Evolutionary conservation across 352 stramenopile species (phyloP), one percentile per base, ranked within the genome.

Genomic region (Elongisporangium anandrum): DNA sequence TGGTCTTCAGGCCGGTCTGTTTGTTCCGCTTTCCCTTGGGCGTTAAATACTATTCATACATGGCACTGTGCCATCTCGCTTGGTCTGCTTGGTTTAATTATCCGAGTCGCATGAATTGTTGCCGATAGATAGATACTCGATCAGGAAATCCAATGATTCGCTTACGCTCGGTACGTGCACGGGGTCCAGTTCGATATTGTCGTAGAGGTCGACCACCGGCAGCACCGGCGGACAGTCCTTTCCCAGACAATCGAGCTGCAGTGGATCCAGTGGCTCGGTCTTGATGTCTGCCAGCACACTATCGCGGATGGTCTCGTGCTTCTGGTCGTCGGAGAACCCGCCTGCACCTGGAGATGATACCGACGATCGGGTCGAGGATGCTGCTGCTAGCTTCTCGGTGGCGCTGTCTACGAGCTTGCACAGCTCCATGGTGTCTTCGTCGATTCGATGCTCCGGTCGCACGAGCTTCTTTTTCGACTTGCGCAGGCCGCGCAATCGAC

Each of bases 401-500:
- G 74, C 69, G 56, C 65, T 77, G 61, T 81, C 74, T 23, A 84
- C 72, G 50, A 84, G 54, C 61, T 84, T 84, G 65, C 74, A 84
- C 19, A 81, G 61, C 65, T 82, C 67, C 69, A 84, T 80, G 8
- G 71, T 82, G 58, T 84, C 76, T 51, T 87, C 78, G 39, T 85
- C 72, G 53, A 83, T 84, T 45, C 77, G 73, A 52, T 85, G 73
- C 55, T 83, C 76, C 4, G 75, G 72, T 10, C 75, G 75, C 52
- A 81, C 75, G 10, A 85, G 68, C 65, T 87, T 85, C 63, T 83
- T 84, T 68, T 90, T 90, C 8, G 69, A 82, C 59, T 90, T 90
- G 60, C 77, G 77, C 16, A 90, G 66, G 7, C 80, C 80, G 20
- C 80, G 80, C 52, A 85, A 61, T 16, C 79, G 77, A 16, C 81